Conservation (phyloP, 192 early-diverging fungal genomes). For the Gonapodya prolifera region DNA sequence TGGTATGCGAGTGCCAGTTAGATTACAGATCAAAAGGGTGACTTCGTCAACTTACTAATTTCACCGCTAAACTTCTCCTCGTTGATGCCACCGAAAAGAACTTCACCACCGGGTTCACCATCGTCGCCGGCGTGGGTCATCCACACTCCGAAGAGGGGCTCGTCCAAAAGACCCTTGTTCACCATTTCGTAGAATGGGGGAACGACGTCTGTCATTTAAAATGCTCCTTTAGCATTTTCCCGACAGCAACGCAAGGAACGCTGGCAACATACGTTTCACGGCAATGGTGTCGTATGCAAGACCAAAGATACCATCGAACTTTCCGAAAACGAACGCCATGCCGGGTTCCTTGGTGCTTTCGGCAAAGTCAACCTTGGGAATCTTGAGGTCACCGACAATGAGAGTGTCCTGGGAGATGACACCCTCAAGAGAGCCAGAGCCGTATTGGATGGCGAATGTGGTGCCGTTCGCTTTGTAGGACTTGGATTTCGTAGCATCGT, state of each 20-base stretch:
- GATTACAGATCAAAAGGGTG: background rate
- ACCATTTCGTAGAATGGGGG: conserved; percentile 95
- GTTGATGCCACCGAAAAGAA: conserved; percentile 80
- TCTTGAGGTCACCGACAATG: conserved; percentile 52
- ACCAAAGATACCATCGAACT: conserved; percentile 97
- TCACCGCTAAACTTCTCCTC: conserved; percentile 49
- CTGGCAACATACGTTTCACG: no score
- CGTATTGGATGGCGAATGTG: conserved; percentile 88
- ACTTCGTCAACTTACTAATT: conserved; percentile 19
- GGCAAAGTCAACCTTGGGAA: conserved; percentile 77
- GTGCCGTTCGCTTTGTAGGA: conserved; percentile 84
- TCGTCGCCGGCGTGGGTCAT: conserved; percentile 55
- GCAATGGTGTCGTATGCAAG: conserved; percentile 82
- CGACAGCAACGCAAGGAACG: background rate
- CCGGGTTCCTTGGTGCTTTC: conserved; percentile 95
- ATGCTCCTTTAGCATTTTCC: background rate
- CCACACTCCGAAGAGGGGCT: conserved; percentile 85
- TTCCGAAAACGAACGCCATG: conserved; percentile 81
- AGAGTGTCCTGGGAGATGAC: conserved; percentile 77
- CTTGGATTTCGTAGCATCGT: conserved; percentile 66
- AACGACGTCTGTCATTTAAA: conserved; percentile 36
- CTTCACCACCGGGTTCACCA: conserved; percentile 65
- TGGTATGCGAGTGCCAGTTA: background rate
- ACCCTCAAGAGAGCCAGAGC: conserved; percentile 85
- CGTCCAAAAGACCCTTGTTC: conserved; percentile 57